A percentile compares a stretch with the other conserved stretches of the same genome.
Conservation (phyloP, 1,139 yeast species). For the Protomyces arabidopsidicola region DNA sequence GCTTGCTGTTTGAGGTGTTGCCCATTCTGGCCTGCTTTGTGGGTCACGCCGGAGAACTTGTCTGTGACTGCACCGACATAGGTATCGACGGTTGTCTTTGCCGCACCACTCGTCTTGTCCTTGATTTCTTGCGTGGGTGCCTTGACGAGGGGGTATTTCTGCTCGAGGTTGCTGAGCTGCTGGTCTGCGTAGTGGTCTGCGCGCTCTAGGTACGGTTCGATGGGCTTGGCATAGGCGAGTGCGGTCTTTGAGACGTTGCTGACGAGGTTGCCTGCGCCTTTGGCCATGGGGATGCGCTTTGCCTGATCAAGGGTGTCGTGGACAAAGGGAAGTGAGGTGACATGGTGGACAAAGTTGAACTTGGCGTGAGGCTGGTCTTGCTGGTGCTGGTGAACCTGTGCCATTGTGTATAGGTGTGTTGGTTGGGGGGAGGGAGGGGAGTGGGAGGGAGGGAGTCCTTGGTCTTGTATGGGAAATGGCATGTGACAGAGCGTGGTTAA, state of each 20-base stretch:
- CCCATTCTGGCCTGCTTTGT: conserved; percentile 8
- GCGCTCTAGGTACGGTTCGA: conserved; percentile 17
- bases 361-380: background rate
- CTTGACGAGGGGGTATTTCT: conserved; percentile 17
- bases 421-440: background rate
- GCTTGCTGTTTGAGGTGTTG: conserved; percentile 6
- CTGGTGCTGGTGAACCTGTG: background rate
- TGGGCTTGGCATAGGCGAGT: conserved; percentile 14
- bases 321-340: conserved; percentile 19
- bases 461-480: background rate
- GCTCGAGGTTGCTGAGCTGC: conserved; percentile 15
- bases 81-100: conserved; percentile 27
- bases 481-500: background rate
- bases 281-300: conserved; percentile 12
- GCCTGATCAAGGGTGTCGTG: conserved; percentile 22
- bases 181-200: conserved; percentile 23
- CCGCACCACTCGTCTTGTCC: conserved; percentile 26
- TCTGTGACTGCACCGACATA: conserved; percentile 24
- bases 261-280: conserved; percentile 14
- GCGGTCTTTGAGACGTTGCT: conserved; percentile 6
- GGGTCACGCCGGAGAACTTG: conserved; percentile 10
- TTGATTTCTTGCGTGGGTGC: conserved; percentile 20
- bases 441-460: background rate
- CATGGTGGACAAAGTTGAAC: conserved; percentile 21
- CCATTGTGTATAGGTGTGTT: background rate